Conservation (phyloP, 2,329 filamentous ascomycete genomes). For the Trichophyton simii region DNA sequence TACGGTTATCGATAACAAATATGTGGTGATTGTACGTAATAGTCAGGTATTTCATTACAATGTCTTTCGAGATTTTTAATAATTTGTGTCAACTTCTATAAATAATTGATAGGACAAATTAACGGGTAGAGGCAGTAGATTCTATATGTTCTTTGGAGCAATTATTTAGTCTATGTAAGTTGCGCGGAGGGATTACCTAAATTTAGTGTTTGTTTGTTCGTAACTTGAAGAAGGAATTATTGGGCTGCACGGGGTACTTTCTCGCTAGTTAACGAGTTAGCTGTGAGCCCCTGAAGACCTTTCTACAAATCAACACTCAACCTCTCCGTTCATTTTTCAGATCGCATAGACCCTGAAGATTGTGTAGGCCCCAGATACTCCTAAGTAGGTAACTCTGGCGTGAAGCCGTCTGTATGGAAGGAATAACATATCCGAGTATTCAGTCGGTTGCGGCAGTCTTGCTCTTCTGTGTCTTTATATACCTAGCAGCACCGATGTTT, state of each 20-base stretch:
- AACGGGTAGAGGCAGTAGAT: too few relatives aligned
- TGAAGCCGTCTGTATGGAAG: neutral
- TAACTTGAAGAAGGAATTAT: neutral
- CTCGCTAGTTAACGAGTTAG: neutral
- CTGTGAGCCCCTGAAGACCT: neutral
- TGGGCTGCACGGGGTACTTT: neutral
- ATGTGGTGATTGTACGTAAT: neutral
- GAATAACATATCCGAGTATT: neutral
- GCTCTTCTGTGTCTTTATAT: slow-evolving; percentile 21
- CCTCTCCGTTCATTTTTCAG: neutral
- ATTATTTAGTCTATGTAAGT: neutral
- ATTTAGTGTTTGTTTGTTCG: neutral
- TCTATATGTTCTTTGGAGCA: neutral
- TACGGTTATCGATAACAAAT: neutral
- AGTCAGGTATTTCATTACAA: neutral
- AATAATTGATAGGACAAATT: neutral
- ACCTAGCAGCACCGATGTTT: slow-evolving; percentile 28
- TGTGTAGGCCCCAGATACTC: neutral
- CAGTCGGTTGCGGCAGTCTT: neutral
- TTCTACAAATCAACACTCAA: neutral
- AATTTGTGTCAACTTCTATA: neutral
- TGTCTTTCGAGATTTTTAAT: neutral
- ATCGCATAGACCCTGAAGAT: neutral
- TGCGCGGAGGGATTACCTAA: neutral
- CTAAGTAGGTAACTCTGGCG: neutral